Base-by-base conservation (phyloP, 2,329 filamentous ascomycete species). In the Verticillium klebahnii region DNA sequence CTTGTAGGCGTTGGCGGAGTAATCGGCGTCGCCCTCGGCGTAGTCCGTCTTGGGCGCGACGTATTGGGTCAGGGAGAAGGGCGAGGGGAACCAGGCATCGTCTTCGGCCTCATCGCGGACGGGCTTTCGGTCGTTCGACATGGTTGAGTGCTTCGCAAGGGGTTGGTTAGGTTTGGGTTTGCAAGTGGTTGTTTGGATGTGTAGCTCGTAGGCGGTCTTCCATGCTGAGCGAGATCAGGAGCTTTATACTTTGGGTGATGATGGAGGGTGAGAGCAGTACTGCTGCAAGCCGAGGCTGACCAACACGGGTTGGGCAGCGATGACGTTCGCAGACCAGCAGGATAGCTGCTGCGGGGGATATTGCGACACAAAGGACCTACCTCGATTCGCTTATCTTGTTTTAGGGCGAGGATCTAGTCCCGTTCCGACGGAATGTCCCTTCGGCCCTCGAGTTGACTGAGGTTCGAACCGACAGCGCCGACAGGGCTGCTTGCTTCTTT, bases 41-140 rank as follows among this genome's bases (percentile, higher is more conserved):
- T 64, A 67, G 60, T 67, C 65, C 1, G 65, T 67, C 61, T 64
- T 64, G 39, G 65, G 15, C 15, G 62, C 57, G 32, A 60, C 59
- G 58, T 67, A 67, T 50, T 67, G 65, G 5, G 66, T 62, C 3
- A 67, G 62, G 19, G 66, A 67, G 52, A 55, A 67, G n/a, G 65
- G 63, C 12, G 66, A 67, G 31, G 66, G 66, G 58, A 67, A 67
- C 50, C 58, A 67, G 57, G 66, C 63, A 54, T 69, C 64, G 56
- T 64, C 61, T 57, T 70, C 67, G 60, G 65, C 65, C 61, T 65
- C 62, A 55, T 67, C 66, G 52, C 59, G 56, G 31, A 65, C 63
- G 45, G 66, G 66, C 2, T 50, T 57, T 32, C 62, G 61, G 55
- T 66, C 66, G 50, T 54, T 56, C 15, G 63, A 61, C 61, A 64